Conservation (phyloP, 106 monocot species). For the Cymbidium sinense region DNA sequence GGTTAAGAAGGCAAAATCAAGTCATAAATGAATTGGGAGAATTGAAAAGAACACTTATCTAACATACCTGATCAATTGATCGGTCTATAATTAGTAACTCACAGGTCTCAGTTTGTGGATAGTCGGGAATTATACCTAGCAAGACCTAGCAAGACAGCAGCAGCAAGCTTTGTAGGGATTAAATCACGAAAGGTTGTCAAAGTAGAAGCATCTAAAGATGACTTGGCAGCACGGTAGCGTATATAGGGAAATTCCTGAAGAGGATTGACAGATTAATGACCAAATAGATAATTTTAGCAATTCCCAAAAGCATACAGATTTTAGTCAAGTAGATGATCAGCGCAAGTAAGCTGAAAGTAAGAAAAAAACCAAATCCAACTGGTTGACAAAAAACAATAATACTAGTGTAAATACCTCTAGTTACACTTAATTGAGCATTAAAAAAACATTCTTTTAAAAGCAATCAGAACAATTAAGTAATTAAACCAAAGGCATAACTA, state of each 20-base stretch:
- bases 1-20: background rate
- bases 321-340: background rate
- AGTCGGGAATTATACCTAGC: slow-evolving; percentile 57
- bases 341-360: background rate
- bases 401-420: too few species aligned
- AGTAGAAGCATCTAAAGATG: slow-evolving; percentile 61
- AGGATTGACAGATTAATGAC: background rate
- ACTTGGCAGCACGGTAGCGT: slow-evolving; percentile 72
- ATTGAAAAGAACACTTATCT: background rate
- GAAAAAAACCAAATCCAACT: background rate
- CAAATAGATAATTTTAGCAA: background rate
- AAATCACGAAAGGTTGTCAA: slow-evolving; percentile 71
- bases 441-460: too few species aligned
- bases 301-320: background rate
- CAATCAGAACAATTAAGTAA: too few species aligned
- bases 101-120: slow-evolving; percentile 75
- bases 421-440: too few species aligned
- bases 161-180: slow-evolving; percentile 85
- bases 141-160: slow-evolving; percentile 67
- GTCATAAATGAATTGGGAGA: background rate
- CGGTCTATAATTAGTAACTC: slow-evolving; percentile 83
- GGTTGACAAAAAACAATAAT: background rate
- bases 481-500: too few species aligned
- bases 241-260: slow-evolving; percentile 86
- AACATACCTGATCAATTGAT: slow-evolving; percentile 69